Conservation (phyloP, 1,284 basidiomycete genomes). For the Afroboletus lepidellus region DNA sequence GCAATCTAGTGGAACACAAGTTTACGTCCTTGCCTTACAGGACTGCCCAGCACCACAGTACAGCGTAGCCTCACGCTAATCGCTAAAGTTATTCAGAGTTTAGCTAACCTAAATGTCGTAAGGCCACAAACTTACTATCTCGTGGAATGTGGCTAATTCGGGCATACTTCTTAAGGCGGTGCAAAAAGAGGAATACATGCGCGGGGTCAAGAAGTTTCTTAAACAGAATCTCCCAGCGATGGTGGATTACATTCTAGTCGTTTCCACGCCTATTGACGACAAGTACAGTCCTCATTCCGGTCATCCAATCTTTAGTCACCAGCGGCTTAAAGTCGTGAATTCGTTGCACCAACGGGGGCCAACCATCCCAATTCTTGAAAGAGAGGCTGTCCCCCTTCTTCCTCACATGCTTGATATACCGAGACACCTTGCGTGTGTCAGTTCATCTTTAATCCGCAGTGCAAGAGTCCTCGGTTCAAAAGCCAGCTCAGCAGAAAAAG, state of each 20-base stretch:
- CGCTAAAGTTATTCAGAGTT: conserved; percentile 76
- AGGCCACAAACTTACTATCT: conserved; percentile 26
- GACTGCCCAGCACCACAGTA: conserved; percentile 60
- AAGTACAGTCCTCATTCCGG: conserved; percentile 26
- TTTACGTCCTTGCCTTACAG: conserved; percentile 40
- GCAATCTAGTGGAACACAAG: neutral
- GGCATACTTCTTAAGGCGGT: conserved; percentile 41
- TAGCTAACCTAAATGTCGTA: conserved; percentile 76
- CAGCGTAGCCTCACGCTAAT: conserved; percentile 75
- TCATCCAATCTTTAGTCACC: conserved; percentile 43
- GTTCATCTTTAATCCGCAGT: conserved; percentile 69
- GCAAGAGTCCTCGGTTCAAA: conserved; percentile 40
- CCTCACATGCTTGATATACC: conserved; percentile 72
- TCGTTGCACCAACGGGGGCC: conserved; percentile 53
- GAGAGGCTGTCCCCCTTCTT: conserved; percentile 67
- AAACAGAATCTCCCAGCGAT: conserved; percentile 59
- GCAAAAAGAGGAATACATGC: conserved; percentile 74
- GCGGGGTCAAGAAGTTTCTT: conserved; percentile 65
- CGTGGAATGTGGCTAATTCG: conserved; percentile 4
- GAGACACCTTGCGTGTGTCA: conserved; percentile 67
- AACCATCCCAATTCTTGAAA: conserved; percentile 53
- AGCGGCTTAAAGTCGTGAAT: conserved; percentile 53
- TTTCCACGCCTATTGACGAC: conserved; percentile 58
- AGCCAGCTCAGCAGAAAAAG: conserved; percentile 30
- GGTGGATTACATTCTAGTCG: conserved; percentile 69